These are phyloP conservation scores for Toxicodendron radicans DNA, from an alignment of 345 rosid genomes.

Conservation along the genomic window DNA sequence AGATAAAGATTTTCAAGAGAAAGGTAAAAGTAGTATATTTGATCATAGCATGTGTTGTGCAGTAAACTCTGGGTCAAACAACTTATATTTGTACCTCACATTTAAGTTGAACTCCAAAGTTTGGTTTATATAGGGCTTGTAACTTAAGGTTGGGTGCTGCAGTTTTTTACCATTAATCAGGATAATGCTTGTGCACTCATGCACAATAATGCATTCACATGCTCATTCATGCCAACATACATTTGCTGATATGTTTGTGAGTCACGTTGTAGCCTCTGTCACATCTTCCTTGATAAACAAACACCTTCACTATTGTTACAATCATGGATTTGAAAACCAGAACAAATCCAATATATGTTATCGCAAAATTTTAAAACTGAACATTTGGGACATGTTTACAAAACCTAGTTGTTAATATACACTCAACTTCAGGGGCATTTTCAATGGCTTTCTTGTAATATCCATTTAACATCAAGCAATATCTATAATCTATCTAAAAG, in stretches of 20 bases:
- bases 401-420: background rate
- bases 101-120: background rate
- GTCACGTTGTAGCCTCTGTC: background rate
- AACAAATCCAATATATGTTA: background rate
- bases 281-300: background rate
- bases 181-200: background rate
- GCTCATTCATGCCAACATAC: background rate
- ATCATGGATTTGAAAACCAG: constrained; percentile 5
- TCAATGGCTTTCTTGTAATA: background rate
- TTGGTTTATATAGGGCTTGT: constrained; percentile 2
- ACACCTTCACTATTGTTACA: background rate
- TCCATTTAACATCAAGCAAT: background rate
- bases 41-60: background rate
- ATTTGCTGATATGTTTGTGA: background rate
- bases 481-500: background rate
- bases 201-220: background rate
- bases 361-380: background rate
- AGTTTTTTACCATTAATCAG: background rate
- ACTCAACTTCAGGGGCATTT: too few relatives aligned
- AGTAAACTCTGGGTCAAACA: background rate
- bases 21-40: constrained; percentile 42
- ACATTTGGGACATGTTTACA: background rate
- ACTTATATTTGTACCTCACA: background rate
- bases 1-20: constrained; percentile 90
- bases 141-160: background rate